A percentile compares a stretch with the other conserved stretches of the same genome.
Evolutionary conservation across 2,329 filamentous ascomycete species (phyloP).

Genomic region (Fusarium brachygibbosum): DNA sequence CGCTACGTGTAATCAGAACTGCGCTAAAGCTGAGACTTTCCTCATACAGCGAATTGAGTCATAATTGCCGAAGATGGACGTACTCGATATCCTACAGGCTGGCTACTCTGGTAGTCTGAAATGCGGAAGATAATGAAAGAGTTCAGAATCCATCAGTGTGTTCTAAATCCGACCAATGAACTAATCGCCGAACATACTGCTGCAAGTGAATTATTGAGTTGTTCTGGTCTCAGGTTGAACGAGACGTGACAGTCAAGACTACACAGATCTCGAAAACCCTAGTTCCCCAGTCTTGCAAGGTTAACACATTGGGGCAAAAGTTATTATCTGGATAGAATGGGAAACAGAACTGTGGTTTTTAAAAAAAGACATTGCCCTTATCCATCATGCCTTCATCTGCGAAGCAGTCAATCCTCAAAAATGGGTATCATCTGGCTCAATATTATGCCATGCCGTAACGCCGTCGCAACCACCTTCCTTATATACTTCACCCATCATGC

Average conservation of each 20-base stretch:
- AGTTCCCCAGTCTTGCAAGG: too few species aligned
- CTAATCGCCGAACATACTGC: not conserved
- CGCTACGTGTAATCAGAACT: not conserved
- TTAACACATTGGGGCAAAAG: not conserved
- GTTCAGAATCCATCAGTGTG: not conserved
- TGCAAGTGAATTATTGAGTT: not conserved
- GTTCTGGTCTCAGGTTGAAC: not conserved
- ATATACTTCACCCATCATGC: not conserved
- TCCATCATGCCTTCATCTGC: not conserved
- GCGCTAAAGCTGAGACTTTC: constrained; percentile 8
- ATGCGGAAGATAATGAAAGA: too few species aligned
- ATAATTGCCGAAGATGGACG: constrained; percentile 8
- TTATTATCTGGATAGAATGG: not conserved
- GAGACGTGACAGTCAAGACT: not conserved
- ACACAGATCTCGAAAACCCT: not conserved
- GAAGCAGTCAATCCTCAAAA: constrained; percentile 30
- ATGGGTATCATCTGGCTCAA: constrained; percentile 40
- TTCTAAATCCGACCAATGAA: not conserved
- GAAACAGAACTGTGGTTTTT: not conserved
- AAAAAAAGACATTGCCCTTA: not conserved
- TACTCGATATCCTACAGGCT: not conserved
- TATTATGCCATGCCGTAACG: constrained; percentile 38
- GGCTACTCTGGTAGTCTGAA: not conserved
- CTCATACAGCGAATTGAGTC: constrained; percentile 7
- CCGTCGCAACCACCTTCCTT: constrained; percentile 17